Conservation (phyloP, 108 stramenopile genomes). For the Fistulifera pelliculosa region DNA sequence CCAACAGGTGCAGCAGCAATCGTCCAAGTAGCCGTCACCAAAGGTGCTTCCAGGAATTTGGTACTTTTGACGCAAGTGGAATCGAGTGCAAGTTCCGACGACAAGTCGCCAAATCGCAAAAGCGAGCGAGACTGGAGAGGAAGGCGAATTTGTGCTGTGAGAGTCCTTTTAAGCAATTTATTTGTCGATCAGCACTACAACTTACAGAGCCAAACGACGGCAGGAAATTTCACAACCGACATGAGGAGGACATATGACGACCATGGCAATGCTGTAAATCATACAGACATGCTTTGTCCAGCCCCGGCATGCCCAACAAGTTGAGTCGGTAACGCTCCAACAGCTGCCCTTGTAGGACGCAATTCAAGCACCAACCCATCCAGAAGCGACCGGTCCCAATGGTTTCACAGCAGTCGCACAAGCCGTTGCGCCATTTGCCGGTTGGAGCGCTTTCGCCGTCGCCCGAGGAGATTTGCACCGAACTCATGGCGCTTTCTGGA, state of each 20-base stretch:
- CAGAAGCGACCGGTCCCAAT: neutral
- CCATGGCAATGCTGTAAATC: neutral
- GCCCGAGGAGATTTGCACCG: neutral
- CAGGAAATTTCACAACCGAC: neutral
- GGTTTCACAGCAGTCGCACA: conserved; percentile 1
- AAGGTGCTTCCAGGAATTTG: neutral
- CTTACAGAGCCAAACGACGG: neutral
- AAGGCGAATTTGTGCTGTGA: too few species aligned
- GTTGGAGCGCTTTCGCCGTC: neutral
- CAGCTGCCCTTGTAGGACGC: neutral
- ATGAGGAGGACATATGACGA: neutral
- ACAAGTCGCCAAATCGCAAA: neutral
- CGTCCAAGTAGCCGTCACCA: conserved; percentile 1
- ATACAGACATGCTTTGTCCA: neutral
- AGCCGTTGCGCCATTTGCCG: neutral
- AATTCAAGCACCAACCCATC: neutral
- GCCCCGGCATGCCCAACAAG: neutral
- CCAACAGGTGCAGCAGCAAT: conserved; percentile 3
- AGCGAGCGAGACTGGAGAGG: neutral
- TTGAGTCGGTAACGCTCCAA: neutral
- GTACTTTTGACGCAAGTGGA: conserved; percentile 1
- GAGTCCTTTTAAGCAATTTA: too few species aligned
- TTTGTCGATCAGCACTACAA: too few species aligned
- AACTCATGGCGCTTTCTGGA: neutral
- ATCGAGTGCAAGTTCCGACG: conserved; percentile 2